Conservation (phyloP, 352 stramenopile species). For the Globisporangium heterothallicum region DNA sequence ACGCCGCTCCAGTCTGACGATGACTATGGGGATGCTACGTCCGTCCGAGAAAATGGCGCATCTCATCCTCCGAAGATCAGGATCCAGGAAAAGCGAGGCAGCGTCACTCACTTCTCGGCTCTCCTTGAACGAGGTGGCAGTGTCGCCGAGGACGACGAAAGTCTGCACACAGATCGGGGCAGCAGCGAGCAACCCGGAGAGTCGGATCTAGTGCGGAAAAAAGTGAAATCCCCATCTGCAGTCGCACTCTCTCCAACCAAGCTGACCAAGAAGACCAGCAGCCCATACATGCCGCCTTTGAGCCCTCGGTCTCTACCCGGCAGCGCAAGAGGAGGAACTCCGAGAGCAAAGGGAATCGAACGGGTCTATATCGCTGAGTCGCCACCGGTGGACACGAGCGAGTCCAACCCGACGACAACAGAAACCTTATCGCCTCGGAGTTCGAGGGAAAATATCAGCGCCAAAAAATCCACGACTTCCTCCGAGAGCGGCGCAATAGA, state of each 20-base stretch:
- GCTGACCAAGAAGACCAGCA: slow-evolving; percentile 44
- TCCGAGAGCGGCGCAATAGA: background rate
- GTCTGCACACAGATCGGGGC: background rate
- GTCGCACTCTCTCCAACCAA: slow-evolving; percentile 44
- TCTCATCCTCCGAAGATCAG: background rate
- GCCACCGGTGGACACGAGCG: background rate
- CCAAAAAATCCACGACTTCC: background rate
- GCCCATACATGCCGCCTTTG: slow-evolving; percentile 7
- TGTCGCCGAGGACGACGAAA: slow-evolving; percentile 2
- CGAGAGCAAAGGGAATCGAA: background rate
- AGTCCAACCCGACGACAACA: background rate
- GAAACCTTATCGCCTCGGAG: background rate
- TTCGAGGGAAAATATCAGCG: background rate
- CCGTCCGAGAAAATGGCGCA: background rate
- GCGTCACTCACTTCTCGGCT: slow-evolving; percentile 2
- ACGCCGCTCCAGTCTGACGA: slow-evolving; percentile 8
- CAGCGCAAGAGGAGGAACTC: background rate
- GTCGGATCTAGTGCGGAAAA: background rate
- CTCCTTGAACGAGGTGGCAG: background rate
- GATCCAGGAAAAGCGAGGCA: background rate
- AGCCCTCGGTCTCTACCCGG: background rate
- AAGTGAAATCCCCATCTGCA: slow-evolving; percentile 14
- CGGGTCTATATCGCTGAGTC: background rate
- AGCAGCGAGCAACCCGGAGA: background rate
- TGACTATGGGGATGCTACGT: slow-evolving; percentile 1